Evolutionary conservation across 2,329 filamentous ascomycete genomes (phyloP), one percentile per base, ranked within the genome.

Genomic region (Chalaropsis ovoidea): DNA sequence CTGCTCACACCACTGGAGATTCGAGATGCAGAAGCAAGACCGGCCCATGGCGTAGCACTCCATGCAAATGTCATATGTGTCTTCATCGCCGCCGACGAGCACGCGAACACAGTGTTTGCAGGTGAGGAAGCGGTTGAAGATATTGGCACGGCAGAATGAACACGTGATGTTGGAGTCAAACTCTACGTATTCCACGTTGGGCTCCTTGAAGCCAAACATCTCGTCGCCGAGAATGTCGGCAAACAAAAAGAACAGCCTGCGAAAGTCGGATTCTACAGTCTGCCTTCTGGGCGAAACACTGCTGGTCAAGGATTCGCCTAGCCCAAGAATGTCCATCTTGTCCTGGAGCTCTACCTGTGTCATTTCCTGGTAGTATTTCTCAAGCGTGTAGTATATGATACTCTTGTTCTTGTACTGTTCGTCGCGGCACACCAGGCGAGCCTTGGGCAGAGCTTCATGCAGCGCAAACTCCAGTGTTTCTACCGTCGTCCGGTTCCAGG

Each of bases 321-420:
- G 72, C 10, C 80, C 80, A 39, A 82, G 72, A 67, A 78, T 76
- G 35, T 75, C 76, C 64, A 81, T 74, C 62, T 84, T 82, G 61
- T 82, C 77, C 27, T 80, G 77, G 56, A 74, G 73, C 42, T 63
- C 62, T 2, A 43, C 31, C 5, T 61, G 27, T 64, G 81, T 77
- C 17, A 89, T 81, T 62, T 84, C 78, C n/a, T 78, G 77, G 68
- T 81, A 78, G 73, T 97, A 97, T 71, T 91, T 94, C 11, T 87
- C 78, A 2, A 97, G 79, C 0, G 91, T 90, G 73, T 87, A 96
- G 74, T 92, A 96, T 56, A 96, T 81, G 67, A 97, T 96, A 4
- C 92, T 90, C 74, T 97, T 97, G 77, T 95, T 96, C 74, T 97
- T 97, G 79, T 99, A 99, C 74, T 97, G 93, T 74, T 99, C 94